These are phyloP conservation scores for Petrea volubilis DNA, from an alignment of 257 asterid species.

Conservation along the genomic window DNA sequence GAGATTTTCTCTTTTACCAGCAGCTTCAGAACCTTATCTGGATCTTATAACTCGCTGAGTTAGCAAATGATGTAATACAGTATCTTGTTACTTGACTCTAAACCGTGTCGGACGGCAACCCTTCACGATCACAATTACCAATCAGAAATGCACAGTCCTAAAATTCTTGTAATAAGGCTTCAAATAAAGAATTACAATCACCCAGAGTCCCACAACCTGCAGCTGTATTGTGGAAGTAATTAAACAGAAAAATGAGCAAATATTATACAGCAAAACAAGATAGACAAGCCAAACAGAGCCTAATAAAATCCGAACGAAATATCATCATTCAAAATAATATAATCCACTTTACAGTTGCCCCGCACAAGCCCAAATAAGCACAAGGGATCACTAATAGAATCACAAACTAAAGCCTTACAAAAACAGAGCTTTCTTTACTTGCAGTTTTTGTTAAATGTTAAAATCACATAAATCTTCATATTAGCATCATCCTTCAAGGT, in stretches of 20 bases:
- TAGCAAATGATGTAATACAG: constrained; percentile 47
- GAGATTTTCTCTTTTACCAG: constrained; percentile 44
- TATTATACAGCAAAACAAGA: constrained; percentile 10
- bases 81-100: constrained; percentile 60
- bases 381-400: background rate
- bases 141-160: constrained; percentile 39
- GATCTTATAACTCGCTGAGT: constrained; percentile 39
- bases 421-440: background rate
- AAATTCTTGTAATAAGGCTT: constrained; percentile 42
- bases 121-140: constrained; percentile 44
- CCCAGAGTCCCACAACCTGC: constrained; percentile 76
- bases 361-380: background rate
- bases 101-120: constrained; percentile 54
- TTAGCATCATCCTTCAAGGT: background rate
- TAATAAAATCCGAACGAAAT: background rate
- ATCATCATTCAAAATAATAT: background rate
- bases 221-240: constrained; percentile 50
- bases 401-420: background rate
- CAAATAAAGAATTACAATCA: constrained; percentile 58
- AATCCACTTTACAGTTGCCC: background rate
- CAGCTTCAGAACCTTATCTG: constrained; percentile 51
- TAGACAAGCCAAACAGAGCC: background rate
- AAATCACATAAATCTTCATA: background rate
- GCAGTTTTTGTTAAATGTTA: background rate
- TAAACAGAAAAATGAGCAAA: constrained; percentile 19